A percentile compares a stretch with the other conserved stretches of the same genome.
These are phyloP conservation scores for Hygrophorus russula DNA, from an alignment of 768 basidiomycete species.

Conservation along the genomic window DNA sequence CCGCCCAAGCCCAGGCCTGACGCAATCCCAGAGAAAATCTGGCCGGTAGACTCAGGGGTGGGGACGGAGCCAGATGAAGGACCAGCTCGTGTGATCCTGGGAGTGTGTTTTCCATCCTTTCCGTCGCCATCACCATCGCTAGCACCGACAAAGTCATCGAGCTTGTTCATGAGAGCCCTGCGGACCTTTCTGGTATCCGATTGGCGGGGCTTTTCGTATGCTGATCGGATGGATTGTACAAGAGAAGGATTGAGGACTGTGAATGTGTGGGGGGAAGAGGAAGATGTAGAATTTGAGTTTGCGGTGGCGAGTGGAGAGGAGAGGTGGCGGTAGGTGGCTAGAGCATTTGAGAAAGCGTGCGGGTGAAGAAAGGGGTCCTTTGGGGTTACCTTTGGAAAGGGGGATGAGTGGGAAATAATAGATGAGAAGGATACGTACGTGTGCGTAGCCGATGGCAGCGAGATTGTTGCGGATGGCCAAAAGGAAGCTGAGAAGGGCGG, in stretches of 20 bases:
- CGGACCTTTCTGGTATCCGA: constrained; percentile 52
- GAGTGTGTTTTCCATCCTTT: constrained; percentile 7
- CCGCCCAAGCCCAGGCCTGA: constrained; percentile 28
- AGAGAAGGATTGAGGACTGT: constrained; percentile 31
- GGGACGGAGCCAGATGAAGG: background rate
- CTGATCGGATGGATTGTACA: constrained; percentile 32
- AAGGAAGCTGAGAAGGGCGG: constrained; percentile 60
- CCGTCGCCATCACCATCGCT: constrained; percentile 19
- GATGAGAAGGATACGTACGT: constrained; percentile 15
- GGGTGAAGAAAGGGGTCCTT: constrained; percentile 77
- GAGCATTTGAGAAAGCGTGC: constrained; percentile 37
- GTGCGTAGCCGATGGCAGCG: constrained; percentile 37
- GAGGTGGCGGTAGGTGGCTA: constrained; percentile 25
- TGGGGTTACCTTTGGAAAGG: constrained; percentile 28
- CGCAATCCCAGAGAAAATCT: constrained; percentile 30
- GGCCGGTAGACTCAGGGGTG: constrained; percentile 14
- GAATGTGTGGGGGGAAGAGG: background rate
- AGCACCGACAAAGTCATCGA: constrained; percentile 36
- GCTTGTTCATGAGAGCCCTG: constrained; percentile 46
- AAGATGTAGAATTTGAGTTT: constrained; percentile 9
- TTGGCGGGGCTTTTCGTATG: constrained; percentile 36
- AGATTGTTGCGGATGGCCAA: constrained; percentile 62
- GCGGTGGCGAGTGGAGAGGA: constrained; percentile 14
- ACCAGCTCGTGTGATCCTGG: background rate
- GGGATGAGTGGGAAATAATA: constrained; percentile 1